Evolutionary conservation across 495 filamentous ascomycete genomes (phyloP).

Genomic region (Sporormia fimetaria): DNA sequence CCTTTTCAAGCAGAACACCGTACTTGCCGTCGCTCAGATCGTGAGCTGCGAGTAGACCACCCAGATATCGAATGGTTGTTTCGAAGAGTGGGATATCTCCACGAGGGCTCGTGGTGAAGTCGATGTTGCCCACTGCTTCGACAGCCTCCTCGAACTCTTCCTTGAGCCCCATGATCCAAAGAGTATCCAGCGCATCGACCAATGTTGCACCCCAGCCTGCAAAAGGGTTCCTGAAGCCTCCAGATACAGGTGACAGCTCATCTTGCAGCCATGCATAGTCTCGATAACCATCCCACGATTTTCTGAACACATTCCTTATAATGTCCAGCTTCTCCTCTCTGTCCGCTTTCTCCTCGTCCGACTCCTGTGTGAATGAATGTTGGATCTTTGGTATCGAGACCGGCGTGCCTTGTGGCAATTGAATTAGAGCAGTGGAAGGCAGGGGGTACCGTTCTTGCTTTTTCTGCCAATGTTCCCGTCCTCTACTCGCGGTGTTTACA

Average conservation of each 20-base stretch:
- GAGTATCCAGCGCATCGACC: constrained; percentile 83
- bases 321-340: constrained; percentile 41
- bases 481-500: too few species aligned
- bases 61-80: constrained; percentile 35
- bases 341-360: constrained; percentile 29
- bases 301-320: constrained; percentile 30
- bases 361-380: constrained; percentile 53
- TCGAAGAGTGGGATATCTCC: constrained; percentile 36
- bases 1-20: constrained; percentile 66
- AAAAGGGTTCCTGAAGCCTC: constrained; percentile 54
- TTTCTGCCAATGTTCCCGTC: constrained; percentile 71
- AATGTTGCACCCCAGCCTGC: constrained; percentile 91
- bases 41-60: constrained; percentile 34
- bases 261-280: constrained; percentile 33
- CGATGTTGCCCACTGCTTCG: constrained; percentile 62
- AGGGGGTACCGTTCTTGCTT: constrained; percentile 65
- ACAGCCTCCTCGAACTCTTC: constrained; percentile 83
- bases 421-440: constrained; percentile 36
- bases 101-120: constrained; percentile 65
- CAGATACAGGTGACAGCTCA: constrained; percentile 35
- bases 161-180: constrained; percentile 93
- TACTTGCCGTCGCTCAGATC: constrained; percentile 49
- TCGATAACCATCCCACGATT: constrained; percentile 35
- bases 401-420: constrained; percentile 57
- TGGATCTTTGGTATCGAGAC: constrained; percentile 68